Conservation (phyloP, 148 eudicot species). For the Chenopodium quinoa region DNA sequence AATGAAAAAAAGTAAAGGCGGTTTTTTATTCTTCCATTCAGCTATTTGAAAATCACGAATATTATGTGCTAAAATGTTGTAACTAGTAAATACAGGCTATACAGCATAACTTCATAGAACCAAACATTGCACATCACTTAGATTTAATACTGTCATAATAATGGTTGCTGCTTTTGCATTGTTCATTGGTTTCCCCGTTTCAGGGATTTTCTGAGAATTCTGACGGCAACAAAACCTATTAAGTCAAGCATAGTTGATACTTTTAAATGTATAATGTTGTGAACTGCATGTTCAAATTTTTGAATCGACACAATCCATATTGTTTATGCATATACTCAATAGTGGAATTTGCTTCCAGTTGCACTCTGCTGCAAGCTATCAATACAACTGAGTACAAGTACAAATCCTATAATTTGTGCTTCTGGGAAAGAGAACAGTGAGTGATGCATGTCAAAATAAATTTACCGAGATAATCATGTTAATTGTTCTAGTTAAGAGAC, state of each 20-base stretch:
- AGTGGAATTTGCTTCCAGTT: no score
- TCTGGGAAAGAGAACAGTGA: no score
- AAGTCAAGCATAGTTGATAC: conserved; percentile 32
- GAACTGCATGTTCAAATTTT: neutral
- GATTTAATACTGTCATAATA: conserved; percentile 60
- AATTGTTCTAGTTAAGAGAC: no score
- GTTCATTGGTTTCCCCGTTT: conserved; percentile 9
- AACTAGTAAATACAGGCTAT: conserved; percentile 37
- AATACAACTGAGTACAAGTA: neutral
- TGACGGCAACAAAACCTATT: conserved; percentile 43
- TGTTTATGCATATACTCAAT: no score
- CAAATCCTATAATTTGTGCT: no score
- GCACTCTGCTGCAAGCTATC: neutral
- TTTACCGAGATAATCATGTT: no score
- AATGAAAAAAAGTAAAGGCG: conserved; percentile 38
- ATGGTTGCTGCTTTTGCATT: conserved; percentile 53
- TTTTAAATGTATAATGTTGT: conserved; percentile 10
- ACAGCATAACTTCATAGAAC: conserved; percentile 61
- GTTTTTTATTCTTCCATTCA: neutral
- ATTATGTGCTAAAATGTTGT: neutral
- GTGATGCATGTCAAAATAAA: no score
- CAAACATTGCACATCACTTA: conserved; percentile 43
- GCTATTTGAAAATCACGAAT: neutral
- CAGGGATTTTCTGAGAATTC: conserved; percentile 26
- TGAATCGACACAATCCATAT: no score